phyloP scores from a whole-genome alignment of 2,329 filamentous ascomycete species.

The Penicillium hesseltinei region DNA sequence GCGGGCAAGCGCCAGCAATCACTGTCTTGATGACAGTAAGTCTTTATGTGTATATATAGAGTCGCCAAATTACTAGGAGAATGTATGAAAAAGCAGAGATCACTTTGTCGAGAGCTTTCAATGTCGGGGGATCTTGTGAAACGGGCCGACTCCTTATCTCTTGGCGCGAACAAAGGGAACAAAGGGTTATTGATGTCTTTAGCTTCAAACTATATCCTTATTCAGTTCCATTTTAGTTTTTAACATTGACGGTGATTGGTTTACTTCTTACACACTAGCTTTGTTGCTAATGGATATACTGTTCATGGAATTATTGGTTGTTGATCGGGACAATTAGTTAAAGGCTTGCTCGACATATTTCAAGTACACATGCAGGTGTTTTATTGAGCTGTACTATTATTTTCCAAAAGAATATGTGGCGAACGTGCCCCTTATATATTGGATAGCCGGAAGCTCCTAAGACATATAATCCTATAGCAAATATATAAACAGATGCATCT shows the following conservation, averaged over 20 bases:
- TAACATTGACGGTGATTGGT: too few species aligned
- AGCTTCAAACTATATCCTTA: background rate
- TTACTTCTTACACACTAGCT: background rate
- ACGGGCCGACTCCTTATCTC: background rate
- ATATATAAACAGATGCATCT: background rate
- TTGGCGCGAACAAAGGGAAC: constrained; percentile 11
- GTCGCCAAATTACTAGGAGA: background rate
- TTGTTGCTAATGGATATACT: background rate
- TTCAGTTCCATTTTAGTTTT: background rate
- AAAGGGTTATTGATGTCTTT: constrained; percentile 4
- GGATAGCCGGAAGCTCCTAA: background rate
- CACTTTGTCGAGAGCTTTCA: background rate
- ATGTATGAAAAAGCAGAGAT: background rate
- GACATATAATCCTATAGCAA: background rate
- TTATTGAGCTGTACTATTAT: too few species aligned
- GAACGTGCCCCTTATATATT: too few species aligned
- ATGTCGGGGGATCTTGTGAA: background rate
- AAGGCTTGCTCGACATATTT: background rate
- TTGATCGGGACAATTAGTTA: background rate
- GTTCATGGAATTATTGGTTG: background rate
- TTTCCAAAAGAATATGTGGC: too few species aligned
- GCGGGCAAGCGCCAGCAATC: background rate
- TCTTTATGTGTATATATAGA: background rate
- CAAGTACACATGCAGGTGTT: too few species aligned
- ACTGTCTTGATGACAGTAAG: background rate